phyloP scores from a whole-genome alignment of 495 filamentous ascomycete genomes.

The Parathielavia hyrcaniae region DNA sequence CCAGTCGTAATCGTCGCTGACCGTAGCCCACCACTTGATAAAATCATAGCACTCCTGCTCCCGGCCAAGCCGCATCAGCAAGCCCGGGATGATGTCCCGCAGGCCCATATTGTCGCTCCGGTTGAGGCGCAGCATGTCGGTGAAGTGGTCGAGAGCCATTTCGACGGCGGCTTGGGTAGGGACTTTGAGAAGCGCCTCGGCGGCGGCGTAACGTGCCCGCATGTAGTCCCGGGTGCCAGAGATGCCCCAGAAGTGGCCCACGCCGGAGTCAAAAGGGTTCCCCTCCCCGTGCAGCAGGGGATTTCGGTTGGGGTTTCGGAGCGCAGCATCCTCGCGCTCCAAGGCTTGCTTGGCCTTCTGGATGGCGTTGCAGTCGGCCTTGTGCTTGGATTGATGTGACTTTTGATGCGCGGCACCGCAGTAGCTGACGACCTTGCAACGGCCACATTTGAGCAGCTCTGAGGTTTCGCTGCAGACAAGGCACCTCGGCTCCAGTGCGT shows the following conservation, averaged over 20 bases:
- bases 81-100: constrained; percentile 34
- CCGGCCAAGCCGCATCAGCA: constrained; percentile 41
- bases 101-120: constrained; percentile 42
- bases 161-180: constrained; percentile 30
- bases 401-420: constrained; percentile 44
- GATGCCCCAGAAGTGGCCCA: constrained; percentile 7
- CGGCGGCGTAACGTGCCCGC: constrained; percentile 30
- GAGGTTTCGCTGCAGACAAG: no score
- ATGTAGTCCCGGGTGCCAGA: constrained; percentile 41
- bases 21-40: constrained; percentile 41
- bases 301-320: no score
- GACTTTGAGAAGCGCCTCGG: constrained; percentile 30
- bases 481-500: no score
- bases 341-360: constrained; percentile 24
- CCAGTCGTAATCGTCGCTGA: constrained; percentile 36
- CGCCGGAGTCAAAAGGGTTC: constrained; percentile 4
- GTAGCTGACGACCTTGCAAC: constrained; percentile 44
- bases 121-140: constrained; percentile 41
- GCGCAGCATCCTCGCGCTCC: constrained; percentile 31
- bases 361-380: constrained; percentile 39
- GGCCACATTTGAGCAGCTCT: constrained; percentile 27
- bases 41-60: constrained; percentile 53
- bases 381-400: constrained; percentile 37
- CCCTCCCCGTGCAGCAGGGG: no score
- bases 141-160: constrained; percentile 30